phyloP scores from a whole-genome alignment of 1,139 yeast genomes.

The Pichia sp. region DNA sequence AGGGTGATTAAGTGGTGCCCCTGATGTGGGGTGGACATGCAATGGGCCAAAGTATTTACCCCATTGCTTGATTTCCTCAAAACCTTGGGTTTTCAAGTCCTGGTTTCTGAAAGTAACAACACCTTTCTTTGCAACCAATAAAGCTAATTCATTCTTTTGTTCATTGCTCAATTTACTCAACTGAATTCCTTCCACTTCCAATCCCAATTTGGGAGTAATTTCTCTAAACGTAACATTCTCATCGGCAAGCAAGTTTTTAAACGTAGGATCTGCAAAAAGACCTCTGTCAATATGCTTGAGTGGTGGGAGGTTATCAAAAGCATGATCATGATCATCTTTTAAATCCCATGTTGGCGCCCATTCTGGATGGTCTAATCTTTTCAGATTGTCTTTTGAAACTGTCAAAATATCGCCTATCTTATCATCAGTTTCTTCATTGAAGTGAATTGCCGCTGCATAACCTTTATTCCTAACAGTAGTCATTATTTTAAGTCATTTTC shows the following conservation, averaged over 20 bases:
- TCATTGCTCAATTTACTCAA: not conserved
- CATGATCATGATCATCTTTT: constrained; percentile 25
- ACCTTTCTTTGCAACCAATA: constrained; percentile 33
- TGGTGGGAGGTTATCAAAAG: constrained; percentile 37
- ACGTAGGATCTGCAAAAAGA: constrained; percentile 45
- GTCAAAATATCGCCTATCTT: constrained; percentile 21
- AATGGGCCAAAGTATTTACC: no score
- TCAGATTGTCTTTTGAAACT: constrained; percentile 8
- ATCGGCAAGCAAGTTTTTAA: constrained; percentile 37
- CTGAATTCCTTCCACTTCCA: constrained; percentile 25
- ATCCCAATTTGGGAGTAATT: constrained; percentile 59
- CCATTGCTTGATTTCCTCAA: not conserved
- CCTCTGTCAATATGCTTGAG: constrained; percentile 48
- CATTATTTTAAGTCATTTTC: no score
- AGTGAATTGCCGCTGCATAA: constrained; percentile 21
- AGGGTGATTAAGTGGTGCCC: constrained; percentile 27
- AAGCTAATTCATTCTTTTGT: constrained; percentile 3
- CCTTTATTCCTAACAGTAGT: no score
- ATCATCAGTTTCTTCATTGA: constrained; percentile 25
- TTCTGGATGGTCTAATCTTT: constrained; percentile 27
- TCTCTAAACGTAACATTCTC: constrained; percentile 23
- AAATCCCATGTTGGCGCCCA: constrained; percentile 46
- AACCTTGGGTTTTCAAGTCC: constrained; percentile 41
- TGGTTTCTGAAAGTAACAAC: constrained; percentile 62
- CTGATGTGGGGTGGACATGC: constrained; percentile 59